Evolutionary conservation across 805 yeast species (phyloP), one percentile per base, ranked within the genome.

Genomic region (Cyberlindnera mycetangii): DNA sequence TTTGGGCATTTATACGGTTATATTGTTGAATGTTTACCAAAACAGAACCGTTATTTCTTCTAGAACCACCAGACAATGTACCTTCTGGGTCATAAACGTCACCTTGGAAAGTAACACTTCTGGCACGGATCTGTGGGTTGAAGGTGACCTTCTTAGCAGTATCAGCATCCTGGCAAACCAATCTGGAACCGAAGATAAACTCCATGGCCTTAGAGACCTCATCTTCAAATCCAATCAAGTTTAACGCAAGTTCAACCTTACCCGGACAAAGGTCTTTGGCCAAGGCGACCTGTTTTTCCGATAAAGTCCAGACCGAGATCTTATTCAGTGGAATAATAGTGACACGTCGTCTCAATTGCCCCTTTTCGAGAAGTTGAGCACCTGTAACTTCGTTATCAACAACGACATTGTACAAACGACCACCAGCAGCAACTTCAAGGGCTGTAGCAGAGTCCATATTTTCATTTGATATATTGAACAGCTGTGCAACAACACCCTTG

Each of bases 51-150:
- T 77, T 68, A 39, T 71, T 70, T 50, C 73, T 80, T 53, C 92
- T 74, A 17, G 95, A 82, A n/a, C 98, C 98, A 38, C 99, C 99
- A 1, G 97, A 86, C 21, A 93, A 70, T 7, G 96, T 87, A 14
- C 99, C 99, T 53, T 85, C 89, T 0, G 99, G 99, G 60, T 93
- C 99, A 65, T 90, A 93, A 10, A 84, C 76, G 62, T 93, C 99
- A 41, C 99, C 99, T 42, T 89, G 90, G 27, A 86, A 62, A 0
- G 99, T 93, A 14, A 95, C 89, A 24, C 95, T 83, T 56, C 89
- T 81, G 0, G 90, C 74, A 50, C 88, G 74, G 14, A 92, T 81
- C 43, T 79, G 75, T 0, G 92, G 93, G 61, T 90, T 81, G 61
- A 89, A 89, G 0, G 97, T 88, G n/a, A 93, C 85, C 38, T 74